phyloP scores from a whole-genome alignment of 371 early-diverging fungal genomes.

The Smittium culicis region DNA sequence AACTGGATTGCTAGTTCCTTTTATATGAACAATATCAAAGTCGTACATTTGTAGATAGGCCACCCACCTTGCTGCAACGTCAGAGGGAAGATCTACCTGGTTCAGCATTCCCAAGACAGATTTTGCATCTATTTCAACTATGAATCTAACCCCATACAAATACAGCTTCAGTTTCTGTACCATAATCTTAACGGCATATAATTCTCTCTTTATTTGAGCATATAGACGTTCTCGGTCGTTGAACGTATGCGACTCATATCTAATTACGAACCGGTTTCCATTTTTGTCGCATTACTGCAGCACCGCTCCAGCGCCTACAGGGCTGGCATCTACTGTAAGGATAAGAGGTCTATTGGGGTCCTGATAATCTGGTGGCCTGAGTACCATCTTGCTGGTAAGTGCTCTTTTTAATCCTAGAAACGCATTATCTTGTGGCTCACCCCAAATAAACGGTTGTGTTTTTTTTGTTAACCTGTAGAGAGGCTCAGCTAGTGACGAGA shows the following conservation, averaged over 20 bases:
- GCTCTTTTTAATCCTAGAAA: constrained; percentile 9
- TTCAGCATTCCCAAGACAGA: constrained; percentile 13
- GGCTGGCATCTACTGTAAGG: constrained; percentile 14
- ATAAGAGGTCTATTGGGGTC: constrained; percentile 7
- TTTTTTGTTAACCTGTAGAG: constrained; percentile 14
- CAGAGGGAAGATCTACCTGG: constrained; percentile 10
- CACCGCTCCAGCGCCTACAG: constrained; percentile 13
- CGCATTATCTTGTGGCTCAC: constrained; percentile 3
- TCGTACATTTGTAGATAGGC: constrained; percentile 9
- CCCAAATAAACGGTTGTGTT: constrained; percentile 9
- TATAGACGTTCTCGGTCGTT: constrained; percentile 13
- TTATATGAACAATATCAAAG: constrained; percentile 13
- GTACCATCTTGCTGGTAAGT: constrained; percentile 4
- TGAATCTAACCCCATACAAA: constrained; percentile 12
- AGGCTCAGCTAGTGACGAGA: constrained; percentile 11
- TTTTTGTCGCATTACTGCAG: constrained; percentile 10
- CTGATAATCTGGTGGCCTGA: constrained; percentile 11
- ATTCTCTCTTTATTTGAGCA: constrained; percentile 15
- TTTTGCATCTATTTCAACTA: constrained; percentile 12
- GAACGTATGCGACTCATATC: constrained; percentile 14
- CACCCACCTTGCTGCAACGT: constrained; percentile 12
- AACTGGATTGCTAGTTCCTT: constrained; percentile 9
- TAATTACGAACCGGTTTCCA: constrained; percentile 8
- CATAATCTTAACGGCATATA: constrained; percentile 9
- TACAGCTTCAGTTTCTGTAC: constrained; percentile 8